A percentile compares a stretch with the other conserved stretches of the same genome.
Evolutionary conservation across 129 eudicot species (phyloP).

Genomic region (sunflower (Helianthus annuus)): DNA sequence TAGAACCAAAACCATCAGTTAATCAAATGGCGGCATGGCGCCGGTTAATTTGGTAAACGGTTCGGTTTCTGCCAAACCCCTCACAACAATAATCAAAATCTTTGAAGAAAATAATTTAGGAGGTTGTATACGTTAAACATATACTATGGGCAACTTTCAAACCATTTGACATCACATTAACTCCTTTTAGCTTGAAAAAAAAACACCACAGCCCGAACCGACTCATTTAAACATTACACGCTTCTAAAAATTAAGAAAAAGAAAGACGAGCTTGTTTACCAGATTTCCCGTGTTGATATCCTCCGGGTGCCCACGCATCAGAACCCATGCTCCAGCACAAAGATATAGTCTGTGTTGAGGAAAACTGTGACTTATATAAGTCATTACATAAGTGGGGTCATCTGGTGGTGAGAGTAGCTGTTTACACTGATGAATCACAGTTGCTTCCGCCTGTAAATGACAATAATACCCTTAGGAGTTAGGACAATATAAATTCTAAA

Average conservation of each 20-base stretch:
- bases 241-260: not conserved
- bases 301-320: constrained; percentile 87
- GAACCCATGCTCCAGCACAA: constrained; percentile 95
- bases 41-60: no score
- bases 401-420: constrained; percentile 81
- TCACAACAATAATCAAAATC: not conserved
- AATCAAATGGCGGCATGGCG: no score
- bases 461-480: not conserved
- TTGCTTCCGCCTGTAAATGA: constrained; percentile 75
- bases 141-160: not conserved
- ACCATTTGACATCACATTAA: not conserved
- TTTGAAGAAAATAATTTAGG: not conserved
- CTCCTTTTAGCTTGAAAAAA: not conserved
- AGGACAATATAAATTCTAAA: not conserved
- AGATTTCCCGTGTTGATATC: constrained; percentile 77
- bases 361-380: constrained; percentile 76
- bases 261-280: constrained; percentile 35
- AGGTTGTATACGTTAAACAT: not conserved
- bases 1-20: no score
- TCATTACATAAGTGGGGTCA: constrained; percentile 79
- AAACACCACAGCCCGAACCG: not conserved
- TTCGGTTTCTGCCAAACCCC: not conserved
- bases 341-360: constrained; percentile 78
- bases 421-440: constrained; percentile 92
- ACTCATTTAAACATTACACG: not conserved